Base-by-base conservation (phyloP, 139 green algal species). In the Trebouxia sp. region DNA sequence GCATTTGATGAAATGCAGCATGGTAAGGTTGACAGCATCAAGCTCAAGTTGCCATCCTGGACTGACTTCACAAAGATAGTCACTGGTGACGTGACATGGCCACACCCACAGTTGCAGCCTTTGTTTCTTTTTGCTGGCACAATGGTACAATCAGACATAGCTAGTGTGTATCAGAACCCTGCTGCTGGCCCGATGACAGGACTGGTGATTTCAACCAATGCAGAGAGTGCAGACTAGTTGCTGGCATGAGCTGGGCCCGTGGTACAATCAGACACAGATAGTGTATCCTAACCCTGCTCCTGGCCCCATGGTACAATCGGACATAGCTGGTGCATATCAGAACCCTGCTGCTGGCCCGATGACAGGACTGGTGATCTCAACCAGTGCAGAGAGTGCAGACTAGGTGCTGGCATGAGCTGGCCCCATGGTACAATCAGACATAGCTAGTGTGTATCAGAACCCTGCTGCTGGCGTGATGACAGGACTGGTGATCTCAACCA, bases 1-100 rank as follows among this genome's bases (percentile, higher is more conserved):
- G 62, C 62, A 24, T 72, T 72, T 72, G 62, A 72, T 43, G 62
- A 45, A 41, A 72, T 72, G 35, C 62, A 72, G 62, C 32, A 15
- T 30, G 62, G 62, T 42, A 1, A 32, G 28, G 15, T 45, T 24
- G 32, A 72, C 32, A 72, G 15, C 11, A 9, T 72, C 20, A 39
- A 24, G 15, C 14, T 43, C 14, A 72, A 72, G 28, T n/a, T 72
- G 14, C 62, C 62, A 6, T n/a, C 62, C 42, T 72, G 62, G 62
- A 30, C 62, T 43, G 62, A 72, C 0, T 45, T 72, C 32, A 41
- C 32, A 0, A 72, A 45, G 7, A 72, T 72, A 45, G 15, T 72
- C 32, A 72, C 32, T 45, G 62, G 35, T 30, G 62, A 41, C 6
- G 15, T 78, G 3, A 48, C 12, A 42, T 78, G 69, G 51, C 35